Evolutionary conservation across 257 asterid genomes (phyloP).

Genomic region (Forsythia suspensa): DNA sequence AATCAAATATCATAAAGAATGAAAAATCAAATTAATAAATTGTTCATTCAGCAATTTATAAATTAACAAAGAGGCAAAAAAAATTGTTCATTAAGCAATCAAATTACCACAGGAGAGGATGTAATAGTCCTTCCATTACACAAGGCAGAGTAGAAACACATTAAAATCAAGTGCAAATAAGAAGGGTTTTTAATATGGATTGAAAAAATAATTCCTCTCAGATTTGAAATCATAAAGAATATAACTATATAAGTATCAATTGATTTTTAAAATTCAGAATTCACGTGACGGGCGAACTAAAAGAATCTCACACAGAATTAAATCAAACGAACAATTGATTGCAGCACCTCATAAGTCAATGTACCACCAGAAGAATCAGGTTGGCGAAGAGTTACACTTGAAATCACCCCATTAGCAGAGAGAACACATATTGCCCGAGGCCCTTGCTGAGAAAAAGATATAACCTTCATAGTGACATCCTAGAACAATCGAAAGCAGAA

Average conservation of each 20-base stretch:
- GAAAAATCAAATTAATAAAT: not conserved
- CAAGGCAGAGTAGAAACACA: not conserved
- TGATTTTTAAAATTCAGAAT: not conserved
- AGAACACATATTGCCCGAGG: conserved; percentile 52
- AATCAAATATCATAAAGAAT: not conserved
- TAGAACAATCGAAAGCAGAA: conserved; percentile 3
- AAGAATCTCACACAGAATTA: no score
- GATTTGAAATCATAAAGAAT: not conserved
- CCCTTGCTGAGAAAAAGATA: conserved; percentile 53
- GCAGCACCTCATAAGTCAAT: conserved; percentile 28
- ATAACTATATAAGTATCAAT: no score
- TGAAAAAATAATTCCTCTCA: not conserved
- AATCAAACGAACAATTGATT: not conserved
- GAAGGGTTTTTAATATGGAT: not conserved
- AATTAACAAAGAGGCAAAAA: not conserved
- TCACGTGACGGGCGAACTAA: not conserved
- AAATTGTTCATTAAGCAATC: not conserved
- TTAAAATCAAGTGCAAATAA: not conserved
- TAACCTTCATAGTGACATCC: conserved; percentile 54
- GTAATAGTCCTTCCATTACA: not conserved
- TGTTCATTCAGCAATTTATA: no score
- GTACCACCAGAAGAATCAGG: conserved; percentile 16
- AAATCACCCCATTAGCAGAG: not conserved
- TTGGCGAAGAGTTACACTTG: no score
- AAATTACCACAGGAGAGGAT: not conserved